These are phyloP conservation scores for Acanthamoeba lenticulata DNA, from an alignment of 208 protist genomes.

Conservation along the genomic window DNA sequence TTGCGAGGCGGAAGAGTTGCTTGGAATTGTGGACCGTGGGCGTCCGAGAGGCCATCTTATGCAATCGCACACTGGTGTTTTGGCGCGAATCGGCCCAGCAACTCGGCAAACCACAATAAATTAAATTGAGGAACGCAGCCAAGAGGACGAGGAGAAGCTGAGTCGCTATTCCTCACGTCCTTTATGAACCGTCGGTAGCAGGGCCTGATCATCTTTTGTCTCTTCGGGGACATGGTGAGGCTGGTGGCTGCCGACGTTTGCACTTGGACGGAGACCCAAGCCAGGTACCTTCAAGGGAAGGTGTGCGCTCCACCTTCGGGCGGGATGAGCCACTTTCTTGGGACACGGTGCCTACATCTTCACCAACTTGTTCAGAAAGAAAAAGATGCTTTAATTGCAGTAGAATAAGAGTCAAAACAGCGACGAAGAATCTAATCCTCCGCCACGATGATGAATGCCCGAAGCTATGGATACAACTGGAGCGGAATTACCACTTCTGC, in stretches of 20 bases:
- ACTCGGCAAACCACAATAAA: no score
- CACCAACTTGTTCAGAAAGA: no score
- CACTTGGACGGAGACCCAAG: not conserved
- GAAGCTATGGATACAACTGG: not conserved
- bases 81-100: no score
- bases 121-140: no score
- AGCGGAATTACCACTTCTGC: slow-evolving; percentile 31
- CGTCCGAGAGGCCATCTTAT: not conserved
- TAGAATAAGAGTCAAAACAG: not conserved
- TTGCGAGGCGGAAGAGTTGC: not conserved
- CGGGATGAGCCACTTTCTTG: not conserved
- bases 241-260: not conserved
- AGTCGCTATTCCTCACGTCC: slow-evolving; percentile 9
- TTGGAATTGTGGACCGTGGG: not conserved
- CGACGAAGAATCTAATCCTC: slow-evolving; percentile 56
- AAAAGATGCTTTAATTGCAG: no score
- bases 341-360: not conserved
- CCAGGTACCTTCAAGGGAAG: not conserved
- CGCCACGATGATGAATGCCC: no score
- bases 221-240: not conserved
- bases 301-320: not conserved
- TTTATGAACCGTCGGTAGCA: not conserved
- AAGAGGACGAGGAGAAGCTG: no score
- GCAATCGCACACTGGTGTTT: no score
- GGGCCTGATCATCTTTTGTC: no score